Evolutionary conservation across 768 basidiomycete species (phyloP).

Genomic region (Boletus rubescentipes): DNA sequence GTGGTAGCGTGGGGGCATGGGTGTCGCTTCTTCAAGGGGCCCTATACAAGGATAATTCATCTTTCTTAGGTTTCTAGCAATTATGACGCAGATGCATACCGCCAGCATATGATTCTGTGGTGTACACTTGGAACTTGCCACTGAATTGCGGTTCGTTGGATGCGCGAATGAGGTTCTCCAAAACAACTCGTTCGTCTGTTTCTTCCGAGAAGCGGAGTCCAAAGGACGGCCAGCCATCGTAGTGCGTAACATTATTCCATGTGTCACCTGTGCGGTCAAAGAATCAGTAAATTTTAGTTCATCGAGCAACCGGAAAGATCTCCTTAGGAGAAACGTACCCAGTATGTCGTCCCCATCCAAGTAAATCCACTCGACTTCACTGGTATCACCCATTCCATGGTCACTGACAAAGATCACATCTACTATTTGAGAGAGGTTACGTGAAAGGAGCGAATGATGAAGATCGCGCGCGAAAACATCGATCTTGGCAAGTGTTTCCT

Average conservation of each 20-base stretch:
- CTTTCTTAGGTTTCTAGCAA: neutral
- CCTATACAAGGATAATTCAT: conserved; percentile 1
- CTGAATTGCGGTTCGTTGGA: conserved; percentile 41
- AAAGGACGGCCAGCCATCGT: conserved; percentile 89
- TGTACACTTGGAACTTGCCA: conserved; percentile 62
- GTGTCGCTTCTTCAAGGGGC: conserved; percentile 11
- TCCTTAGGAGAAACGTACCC: conserved; percentile 12
- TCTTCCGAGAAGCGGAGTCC: conserved; percentile 70
- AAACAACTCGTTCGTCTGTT: conserved; percentile 57
- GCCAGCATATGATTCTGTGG: conserved; percentile 23
- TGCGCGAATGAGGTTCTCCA: conserved; percentile 53
- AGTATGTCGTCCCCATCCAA: conserved; percentile 54
- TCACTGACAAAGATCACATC: conserved; percentile 90
- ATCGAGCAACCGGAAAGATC: neutral
- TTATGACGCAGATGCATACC: conserved; percentile 1
- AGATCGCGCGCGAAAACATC: conserved; percentile 76
- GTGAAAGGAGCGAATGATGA: conserved; percentile 56
- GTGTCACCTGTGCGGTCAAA: conserved; percentile 15
- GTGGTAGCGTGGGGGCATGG: conserved; percentile 80
- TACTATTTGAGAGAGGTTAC: conserved; percentile 80
- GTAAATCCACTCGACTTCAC: conserved; percentile 68
- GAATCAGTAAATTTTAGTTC: neutral
- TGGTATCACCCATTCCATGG: conserved; percentile 93
- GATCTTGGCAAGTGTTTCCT: conserved; percentile 65
- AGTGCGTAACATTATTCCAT: conserved; percentile 43